Evolutionary conservation across 257 asterid genomes (phyloP), one percentile per base, ranked within the genome.

Genomic region (Plantago elongata): DNA sequence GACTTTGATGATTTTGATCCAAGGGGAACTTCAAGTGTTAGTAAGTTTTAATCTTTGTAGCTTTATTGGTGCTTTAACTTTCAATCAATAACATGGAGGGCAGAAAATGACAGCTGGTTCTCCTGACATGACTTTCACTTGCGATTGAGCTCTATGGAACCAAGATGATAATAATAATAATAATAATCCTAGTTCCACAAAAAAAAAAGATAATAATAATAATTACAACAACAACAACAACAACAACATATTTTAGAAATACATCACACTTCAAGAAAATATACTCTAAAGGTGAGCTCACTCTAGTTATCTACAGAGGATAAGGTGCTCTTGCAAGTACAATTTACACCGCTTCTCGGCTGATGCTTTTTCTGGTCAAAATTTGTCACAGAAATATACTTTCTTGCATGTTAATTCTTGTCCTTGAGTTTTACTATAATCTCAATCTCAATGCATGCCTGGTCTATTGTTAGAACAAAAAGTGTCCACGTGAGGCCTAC

Each of bases 1-100:
- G 94, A 88, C 44, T 80, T 77, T 65, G 96, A 90, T 70, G 96
- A 92, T 80, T 93, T 89, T 77, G 96, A 93, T 81, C 99, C 99
- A 27, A 84, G 99, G 52, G 97, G 95, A 34, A 77, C 80, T 63
- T 80, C 90, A 18, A 78, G 59, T 79, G 73, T 88, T 30, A 87
- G 97, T 93, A 87, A 89, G 99, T 80, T 9, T 6, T 45, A 48
- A 17, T 34, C 27, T 45, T 5, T 40, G 11, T 27, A 42, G n/a
- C 34, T 58, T 10, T 30, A 42, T 27, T 8, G 34, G 62, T 37
- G 13, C 34, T 66, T 66, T 43, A 56, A 62, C 63, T 30, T 42
- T 13, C 66, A 49, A 17, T 57, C 57, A 7, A 64, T 62, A 13
- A 54, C 43, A 60, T n/a, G 54, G 45, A 55, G 51, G 40, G 27